Percentiles rank a stretch among this genome's conserved stretches.
phyloP scores from a whole-genome alignment of 2,329 filamentous ascomycete genomes.

The Ophiocordyceps polyrhachis-furcata region DNA sequence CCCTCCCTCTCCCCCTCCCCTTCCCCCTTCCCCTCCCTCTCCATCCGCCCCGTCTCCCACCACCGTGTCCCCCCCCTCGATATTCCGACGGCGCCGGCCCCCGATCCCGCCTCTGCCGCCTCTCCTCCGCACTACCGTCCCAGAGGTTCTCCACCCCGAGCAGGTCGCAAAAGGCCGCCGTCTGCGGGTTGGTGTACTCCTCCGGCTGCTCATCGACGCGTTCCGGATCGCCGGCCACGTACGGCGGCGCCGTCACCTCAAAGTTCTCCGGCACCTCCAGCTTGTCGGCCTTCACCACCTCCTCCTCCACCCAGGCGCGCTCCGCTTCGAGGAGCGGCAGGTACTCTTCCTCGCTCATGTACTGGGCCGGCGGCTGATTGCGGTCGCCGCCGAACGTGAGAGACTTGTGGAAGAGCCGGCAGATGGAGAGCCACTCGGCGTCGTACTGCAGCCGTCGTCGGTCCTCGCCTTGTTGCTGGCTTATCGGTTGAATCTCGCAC shows the following conservation, averaged over 20 bases:
- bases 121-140: conserved; percentile 54
- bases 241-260: conserved; percentile 51
- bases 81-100: conserved; percentile 32
- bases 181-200: conserved; percentile 82
- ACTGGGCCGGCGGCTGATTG: conserved; percentile 28
- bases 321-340: conserved; percentile 47
- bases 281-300: conserved; percentile 44
- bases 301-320: conserved; percentile 60
- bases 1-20: conserved; percentile 15
- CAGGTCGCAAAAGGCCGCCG: conserved; percentile 59
- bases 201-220: conserved; percentile 43
- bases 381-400: conserved; percentile 49
- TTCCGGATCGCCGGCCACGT: conserved; percentile 38
- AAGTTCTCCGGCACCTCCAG: conserved; percentile 67
- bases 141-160: conserved; percentile 61
- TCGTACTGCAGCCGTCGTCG: conserved; percentile 58
- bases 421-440: conserved; percentile 89
- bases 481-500: conserved; percentile 38
- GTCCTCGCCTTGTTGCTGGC: conserved; percentile 18
- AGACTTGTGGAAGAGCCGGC: conserved; percentile 53
- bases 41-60: conserved; percentile 17
- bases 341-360: conserved; percentile 55
- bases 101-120: conserved; percentile 33
- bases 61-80: conserved; percentile 11
- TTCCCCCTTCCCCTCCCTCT: conserved; percentile 9